A percentile compares a stretch with the other conserved stretches of the same genome.
phyloP scores from a whole-genome alignment of 2,329 filamentous ascomycete genomes.

The Calonectria pseudoreteaudii region DNA sequence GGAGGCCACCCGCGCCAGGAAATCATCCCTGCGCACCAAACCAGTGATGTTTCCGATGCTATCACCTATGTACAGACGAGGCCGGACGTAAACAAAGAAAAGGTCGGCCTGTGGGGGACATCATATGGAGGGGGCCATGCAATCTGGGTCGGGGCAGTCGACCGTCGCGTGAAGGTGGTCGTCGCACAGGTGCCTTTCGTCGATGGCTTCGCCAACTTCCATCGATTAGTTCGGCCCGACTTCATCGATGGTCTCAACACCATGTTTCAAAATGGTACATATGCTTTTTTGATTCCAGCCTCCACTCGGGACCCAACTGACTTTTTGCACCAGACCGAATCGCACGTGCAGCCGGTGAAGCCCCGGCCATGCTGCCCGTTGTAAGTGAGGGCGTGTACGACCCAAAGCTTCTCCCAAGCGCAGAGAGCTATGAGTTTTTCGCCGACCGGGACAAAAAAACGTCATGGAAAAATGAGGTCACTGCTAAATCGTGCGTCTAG shows the following conservation, averaged over 20 bases:
- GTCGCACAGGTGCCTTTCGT: neutral
- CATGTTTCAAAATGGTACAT: neutral
- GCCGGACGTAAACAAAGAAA: neutral
- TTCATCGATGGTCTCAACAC: neutral
- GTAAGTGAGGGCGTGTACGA: neutral
- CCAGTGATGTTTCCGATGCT: neutral
- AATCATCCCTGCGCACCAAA: neutral
- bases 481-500: neutral
- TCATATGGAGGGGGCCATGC: neutral
- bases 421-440: neutral
- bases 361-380: neutral
- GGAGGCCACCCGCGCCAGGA: neutral
- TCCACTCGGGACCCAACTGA: neutral
- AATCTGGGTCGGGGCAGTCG: neutral
- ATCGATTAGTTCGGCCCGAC: neutral
- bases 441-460: neutral
- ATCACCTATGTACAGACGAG: neutral
- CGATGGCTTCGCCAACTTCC: neutral
- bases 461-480: neutral
- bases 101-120: neutral
- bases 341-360: neutral
- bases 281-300: neutral
- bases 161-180: neutral
- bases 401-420: neutral
- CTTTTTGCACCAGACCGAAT: neutral